These are phyloP conservation scores for Ceratocystis diversiconidia DNA, from an alignment of 2,329 filamentous ascomycete genomes.

Conservation along the genomic window DNA sequence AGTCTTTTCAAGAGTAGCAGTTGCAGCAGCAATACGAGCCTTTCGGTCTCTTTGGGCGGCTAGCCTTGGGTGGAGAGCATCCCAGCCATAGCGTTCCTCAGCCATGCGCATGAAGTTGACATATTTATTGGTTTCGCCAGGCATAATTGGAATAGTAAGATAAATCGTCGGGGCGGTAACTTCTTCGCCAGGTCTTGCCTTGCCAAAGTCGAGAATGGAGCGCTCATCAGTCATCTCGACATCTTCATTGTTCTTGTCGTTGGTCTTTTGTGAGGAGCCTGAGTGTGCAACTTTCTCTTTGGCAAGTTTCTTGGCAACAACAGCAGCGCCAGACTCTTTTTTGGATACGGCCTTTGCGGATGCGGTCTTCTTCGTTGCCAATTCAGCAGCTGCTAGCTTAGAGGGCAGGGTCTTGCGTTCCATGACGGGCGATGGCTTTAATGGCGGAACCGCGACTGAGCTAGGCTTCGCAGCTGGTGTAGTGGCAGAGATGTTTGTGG, in stretches of 20 bases:
- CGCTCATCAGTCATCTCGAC: conserved; percentile 29
- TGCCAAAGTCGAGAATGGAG: conserved; percentile 48
- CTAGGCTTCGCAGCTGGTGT: not conserved
- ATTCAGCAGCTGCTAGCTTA: conserved; percentile 4
- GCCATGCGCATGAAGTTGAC: conserved; percentile 92
- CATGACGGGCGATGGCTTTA: conserved; percentile 16
- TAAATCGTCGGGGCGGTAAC: conserved; percentile 60
- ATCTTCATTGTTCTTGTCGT: conserved; percentile 40
- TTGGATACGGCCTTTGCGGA: conserved; percentile 32
- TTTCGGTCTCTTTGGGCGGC: conserved; percentile 80
- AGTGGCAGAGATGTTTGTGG: not conserved
- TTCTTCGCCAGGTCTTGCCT: conserved; percentile 45
- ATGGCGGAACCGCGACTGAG: conserved; percentile 14
- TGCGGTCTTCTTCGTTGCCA: conserved; percentile 13
- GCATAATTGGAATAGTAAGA: conserved; percentile 62
- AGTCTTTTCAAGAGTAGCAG: conserved; percentile 68
- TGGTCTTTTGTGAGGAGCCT: conserved; percentile 37
- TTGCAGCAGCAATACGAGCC: conserved; percentile 73
- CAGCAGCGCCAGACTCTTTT: conserved; percentile 32
- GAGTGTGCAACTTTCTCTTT: conserved; percentile 27
- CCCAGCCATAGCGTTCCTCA: conserved; percentile 86
- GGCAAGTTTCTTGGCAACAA: conserved; percentile 14
- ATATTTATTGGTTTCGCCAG: conserved; percentile 70
- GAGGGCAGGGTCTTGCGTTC: conserved; percentile 16
- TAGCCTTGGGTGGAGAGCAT: conserved; percentile 78